Conservation (phyloP, 2,329 filamentous ascomycete genomes). For the Botrytis squamosa region DNA sequence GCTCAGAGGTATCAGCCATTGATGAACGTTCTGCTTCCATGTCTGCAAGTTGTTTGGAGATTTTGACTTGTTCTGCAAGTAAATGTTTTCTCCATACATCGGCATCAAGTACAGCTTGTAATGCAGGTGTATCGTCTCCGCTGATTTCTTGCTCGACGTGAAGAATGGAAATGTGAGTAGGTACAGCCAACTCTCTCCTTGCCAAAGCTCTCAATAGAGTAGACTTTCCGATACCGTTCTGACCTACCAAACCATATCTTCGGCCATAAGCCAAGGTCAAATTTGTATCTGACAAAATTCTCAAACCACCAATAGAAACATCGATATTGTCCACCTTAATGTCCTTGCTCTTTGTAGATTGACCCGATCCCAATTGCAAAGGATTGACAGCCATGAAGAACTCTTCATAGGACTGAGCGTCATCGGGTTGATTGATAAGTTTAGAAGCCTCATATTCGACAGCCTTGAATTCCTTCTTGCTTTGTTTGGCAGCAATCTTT, state of each 20-base stretch:
- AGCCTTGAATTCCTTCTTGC: constrained; percentile 97
- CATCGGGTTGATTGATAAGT: constrained; percentile 78
- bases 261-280: constrained; percentile 89
- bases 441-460: constrained; percentile 96
- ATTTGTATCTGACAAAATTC: constrained; percentile 88
- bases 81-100: constrained; percentile 98
- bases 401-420: constrained; percentile 92
- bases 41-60: constrained; percentile 69
- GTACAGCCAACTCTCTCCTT: constrained; percentile 89
- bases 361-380: constrained; percentile 72
- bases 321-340: constrained; percentile 97
- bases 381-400: constrained; percentile 99
- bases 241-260: constrained; percentile 94
- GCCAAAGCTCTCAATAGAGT: constrained; percentile 91
- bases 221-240: constrained; percentile 98
- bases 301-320: constrained; percentile 82
- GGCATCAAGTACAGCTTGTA: constrained; percentile 94
- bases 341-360: constrained; percentile 90
- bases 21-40: constrained; percentile 75
- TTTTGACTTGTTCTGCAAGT: constrained; percentile 84
- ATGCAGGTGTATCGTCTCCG: constrained; percentile 89
- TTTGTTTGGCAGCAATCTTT: constrained; percentile 97
- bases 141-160: constrained; percentile 99
- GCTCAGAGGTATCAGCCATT: constrained; percentile 87
- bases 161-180: constrained; percentile 96